Base-by-base conservation (phyloP, 2,329 filamentous ascomycete species). In the Daldinia sp. region DNA sequence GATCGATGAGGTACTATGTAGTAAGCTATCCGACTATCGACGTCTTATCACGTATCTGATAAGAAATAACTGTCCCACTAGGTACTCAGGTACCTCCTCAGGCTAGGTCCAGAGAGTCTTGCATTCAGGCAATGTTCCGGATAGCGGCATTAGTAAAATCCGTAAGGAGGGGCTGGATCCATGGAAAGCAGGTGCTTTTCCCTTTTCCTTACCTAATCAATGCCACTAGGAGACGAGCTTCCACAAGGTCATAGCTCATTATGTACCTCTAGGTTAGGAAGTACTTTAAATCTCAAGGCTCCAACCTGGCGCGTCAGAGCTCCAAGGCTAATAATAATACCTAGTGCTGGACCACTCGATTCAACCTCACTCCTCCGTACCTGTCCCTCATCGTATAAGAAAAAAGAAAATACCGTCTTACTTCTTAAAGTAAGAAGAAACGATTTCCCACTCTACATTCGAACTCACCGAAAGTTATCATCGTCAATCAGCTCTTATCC, bases 301-400 rank as follows among this genome's bases (percentile, higher is more conserved):
- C 59, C 57, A 65, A 56, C 57, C 65, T 68, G 59, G 65, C 63
- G 63, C 65, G 65, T 68, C 65, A 68, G 62, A 68, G 65, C 65
- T 68, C 35, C 53, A 39, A 45, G 59, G 56, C 57, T 58, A 63
- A 64, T 51, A 60, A 55, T 52, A 63, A 43, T 50, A 55, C 54
- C 55, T 52, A 63, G 47, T 50, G 58, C 54, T 57, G 35, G 29
- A 17, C 17, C 9, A 41, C 19, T 51, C 41, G 9, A 58, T 62
- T 55, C 48, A 59, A 67, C 35, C 49, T 59, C 54, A 50, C 25
- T 52, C 54, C 54, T 58, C 13, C 49, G 7, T 23, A 17, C 27
- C 43, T n/a, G 19, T 21, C 27, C 27, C 34, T 39, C 19, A 35
- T 47, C 29, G 35, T 30, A 23, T 23, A 50, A 25, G 17, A 17